Base-by-base conservation (phyloP, 257 asterid genomes). In the Echium plantagineum region DNA sequence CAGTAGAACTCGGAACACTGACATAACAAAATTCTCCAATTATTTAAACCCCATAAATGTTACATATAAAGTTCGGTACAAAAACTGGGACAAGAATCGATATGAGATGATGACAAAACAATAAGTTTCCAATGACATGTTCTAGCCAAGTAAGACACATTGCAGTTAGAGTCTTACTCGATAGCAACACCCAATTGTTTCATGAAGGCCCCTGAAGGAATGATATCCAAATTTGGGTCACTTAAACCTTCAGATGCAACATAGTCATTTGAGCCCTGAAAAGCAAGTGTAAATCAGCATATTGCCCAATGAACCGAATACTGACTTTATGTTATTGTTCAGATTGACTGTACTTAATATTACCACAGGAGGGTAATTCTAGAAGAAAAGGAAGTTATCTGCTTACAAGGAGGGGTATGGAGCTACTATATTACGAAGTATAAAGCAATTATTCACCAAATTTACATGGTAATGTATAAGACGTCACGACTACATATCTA, bases 171-270 rank as follows among this genome's bases (percentile, higher is more conserved):
- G 52, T 73, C 97, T 81, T 83, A 93, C 98, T 84, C 97, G 55
- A 89, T 21, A 66, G 94, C 95, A 51, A 86, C 77, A 71, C 95
- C 97, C 79, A 93, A 71, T 76, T 89, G 98, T 69, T 83, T 93
- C 75, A 93, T 49, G 65, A 81, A 75, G 66, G 77, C 75, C 28
- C 89, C 69, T 47, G 96, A 70, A 60, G 97, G 87, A 74, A 89
- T 83, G 59, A 83, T 68, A 72, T 83, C 87, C 59, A 72, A 63
- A 52, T 77, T 80, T 51, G 66, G 48, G 64, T 66, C 61, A 67
- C 75, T 80, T 55, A 81, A 78, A 69, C 77, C 81, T 69, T 82
- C 94, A 24, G 30, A 51, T 52, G 55, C 32, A 30, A 59, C 72
- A 75, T 75, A 77, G 30, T 58, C 73, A 66, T 80, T 84, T 65